Evolutionary conservation across 202 grass and related monocot genomes (phyloP), one percentile per base, ranked within the genome.

Genomic region (Brachypodium distachyon): DNA sequence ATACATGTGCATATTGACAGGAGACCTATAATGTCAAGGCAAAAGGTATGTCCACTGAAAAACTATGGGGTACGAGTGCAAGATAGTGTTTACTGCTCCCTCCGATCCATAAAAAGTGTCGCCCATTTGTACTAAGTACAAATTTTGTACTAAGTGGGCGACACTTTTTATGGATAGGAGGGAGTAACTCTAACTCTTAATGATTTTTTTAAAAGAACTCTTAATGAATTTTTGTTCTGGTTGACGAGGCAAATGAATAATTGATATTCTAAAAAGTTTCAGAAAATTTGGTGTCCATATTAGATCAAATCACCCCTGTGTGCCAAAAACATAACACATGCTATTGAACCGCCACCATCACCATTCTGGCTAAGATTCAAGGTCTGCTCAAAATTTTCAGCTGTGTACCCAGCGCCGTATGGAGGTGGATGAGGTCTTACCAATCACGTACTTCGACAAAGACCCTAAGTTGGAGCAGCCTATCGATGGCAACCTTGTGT

Each of bases 401-500:
- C 19, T 12, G 44, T 32, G 46, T 53, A 16, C 23, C 3, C 39
- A 63, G 38, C 23, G 40, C 42, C 13, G 6, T 23, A 72, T 40
- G 4, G 39, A 74, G 29, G 73, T 58, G 18, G 41, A 61, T 59
- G 41, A 19, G 14, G 9, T 39, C 42, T 74, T 90, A 94, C 89
- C 82, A 84, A 46, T 97, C 91, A n/a, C 44, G 88, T 70, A 90
- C 73, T 86, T 97, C 91, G 10, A 88, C 61, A 82, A 94, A 89
- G 23, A 97, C 64, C 77, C 91, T 90, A 26, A 97, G 91, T 43
- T 97, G 95, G 77, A 97, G 82, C 72, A 97, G 61, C 73, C 85
- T 85, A 76, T 97, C 94, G 33, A 93, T 84, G 3, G 94, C 83
- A 13, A 97, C 88, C 84, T 78, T 93, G 77, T 97, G 94, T 62